Conservation (phyloP, 202 grass and related monocot species). For the Brachypodium distachyon region DNA sequence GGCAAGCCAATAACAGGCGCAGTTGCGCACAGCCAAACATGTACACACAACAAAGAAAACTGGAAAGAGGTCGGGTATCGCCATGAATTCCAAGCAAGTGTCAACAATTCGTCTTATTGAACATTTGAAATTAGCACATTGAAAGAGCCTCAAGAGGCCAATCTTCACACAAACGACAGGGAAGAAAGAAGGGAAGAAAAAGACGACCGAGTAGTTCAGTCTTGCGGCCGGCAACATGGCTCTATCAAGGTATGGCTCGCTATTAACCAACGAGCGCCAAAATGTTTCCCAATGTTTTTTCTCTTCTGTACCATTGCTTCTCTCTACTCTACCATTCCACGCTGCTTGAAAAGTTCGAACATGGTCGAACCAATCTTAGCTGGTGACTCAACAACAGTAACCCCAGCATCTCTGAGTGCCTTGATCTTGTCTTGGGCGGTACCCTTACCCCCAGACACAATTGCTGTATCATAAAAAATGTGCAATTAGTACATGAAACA, state of each 20-base stretch:
- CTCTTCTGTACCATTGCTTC: conserved; percentile 47
- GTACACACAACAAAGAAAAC: not conserved
- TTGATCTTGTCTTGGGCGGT: conserved; percentile 92
- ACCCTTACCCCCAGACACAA: conserved; percentile 85
- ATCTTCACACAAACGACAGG: conserved; percentile 3
- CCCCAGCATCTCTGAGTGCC: conserved; percentile 66
- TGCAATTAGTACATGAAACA: conserved; percentile 12
- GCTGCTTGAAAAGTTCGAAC: conserved; percentile 83
- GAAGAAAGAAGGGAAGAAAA: not conserved
- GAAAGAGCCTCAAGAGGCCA: not conserved
- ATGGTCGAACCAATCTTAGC: conserved; percentile 86
- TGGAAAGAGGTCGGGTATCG: not conserved
- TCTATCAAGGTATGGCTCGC: conserved; percentile 35
- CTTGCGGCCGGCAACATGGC: not conserved
- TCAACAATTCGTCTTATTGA: conserved; percentile 37
- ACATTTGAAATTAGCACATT: conserved; percentile 16
- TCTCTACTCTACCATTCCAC: conserved; percentile 56
- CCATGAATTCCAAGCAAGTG: conserved; percentile 14
- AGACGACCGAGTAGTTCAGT: not conserved
- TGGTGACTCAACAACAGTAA: conserved; percentile 79
- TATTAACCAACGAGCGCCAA: conserved; percentile 32
- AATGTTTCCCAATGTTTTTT: conserved; percentile 30
- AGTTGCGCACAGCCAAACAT: not conserved
- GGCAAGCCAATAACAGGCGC: too few species aligned
- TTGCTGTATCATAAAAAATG: conserved; percentile 38